phyloP scores from a whole-genome alignment of 192 early-diverging fungal species.

The Rhizophlyctis rosea region DNA sequence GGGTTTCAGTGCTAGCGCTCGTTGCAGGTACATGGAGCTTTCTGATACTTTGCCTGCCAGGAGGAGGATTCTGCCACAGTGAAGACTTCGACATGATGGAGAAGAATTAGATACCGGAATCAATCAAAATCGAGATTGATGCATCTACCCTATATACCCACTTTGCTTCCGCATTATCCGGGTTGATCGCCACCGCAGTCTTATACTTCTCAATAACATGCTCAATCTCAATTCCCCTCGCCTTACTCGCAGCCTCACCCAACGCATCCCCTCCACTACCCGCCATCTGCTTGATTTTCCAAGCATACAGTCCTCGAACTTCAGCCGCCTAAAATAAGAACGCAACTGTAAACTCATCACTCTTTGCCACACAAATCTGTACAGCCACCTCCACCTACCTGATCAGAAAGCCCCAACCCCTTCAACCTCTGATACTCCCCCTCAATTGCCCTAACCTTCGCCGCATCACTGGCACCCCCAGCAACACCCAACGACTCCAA shows the following conservation, averaged over 20 bases:
- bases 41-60: constrained; percentile 11
- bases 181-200: constrained; percentile 25
- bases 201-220: constrained; percentile 38
- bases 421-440: constrained; percentile 44
- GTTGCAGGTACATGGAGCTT: constrained; percentile 28
- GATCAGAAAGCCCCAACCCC: constrained; percentile 31
- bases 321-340: constrained; percentile 40
- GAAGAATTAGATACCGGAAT: neutral
- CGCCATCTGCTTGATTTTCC: constrained; percentile 39
- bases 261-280: no score
- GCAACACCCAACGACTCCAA: constrained; percentile 40
- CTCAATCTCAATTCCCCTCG: neutral
- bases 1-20: constrained; percentile 25
- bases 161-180: constrained; percentile 17
- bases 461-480: constrained; percentile 32
- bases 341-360: no score
- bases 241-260: constrained; percentile 6
- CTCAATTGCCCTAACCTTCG: constrained; percentile 46
- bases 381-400: no score
- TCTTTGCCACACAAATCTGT: no score
- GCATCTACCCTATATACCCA: no score
- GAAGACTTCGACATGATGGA: neutral
- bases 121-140: no score
- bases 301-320: constrained; percentile 40
- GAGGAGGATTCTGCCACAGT: constrained; percentile 23